Conservation (phyloP, 495 filamentous ascomycete genomes). For the Penicillium paxilli region DNA sequence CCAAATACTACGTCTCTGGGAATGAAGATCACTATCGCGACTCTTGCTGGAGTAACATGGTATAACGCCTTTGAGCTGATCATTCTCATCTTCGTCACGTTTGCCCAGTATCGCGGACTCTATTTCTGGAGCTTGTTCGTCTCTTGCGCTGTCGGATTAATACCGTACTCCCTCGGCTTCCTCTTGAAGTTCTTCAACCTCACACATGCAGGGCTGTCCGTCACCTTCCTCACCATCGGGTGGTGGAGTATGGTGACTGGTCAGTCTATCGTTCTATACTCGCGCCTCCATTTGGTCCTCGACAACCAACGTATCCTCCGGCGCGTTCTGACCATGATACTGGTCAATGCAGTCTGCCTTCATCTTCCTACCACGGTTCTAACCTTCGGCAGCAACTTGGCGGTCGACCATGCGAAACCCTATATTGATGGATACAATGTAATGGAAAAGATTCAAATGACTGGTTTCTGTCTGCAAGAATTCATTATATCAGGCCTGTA, state of each 20-base stretch:
- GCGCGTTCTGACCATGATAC: constrained; percentile 58
- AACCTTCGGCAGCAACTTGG: constrained; percentile 56
- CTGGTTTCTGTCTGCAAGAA: constrained; percentile 62
- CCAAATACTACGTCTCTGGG: constrained; percentile 21
- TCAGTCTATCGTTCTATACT: constrained; percentile 67
- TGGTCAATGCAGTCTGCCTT: constrained; percentile 52
- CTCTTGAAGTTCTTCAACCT: constrained; percentile 59
- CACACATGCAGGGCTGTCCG: constrained; percentile 39
- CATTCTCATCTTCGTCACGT: constrained; percentile 55
- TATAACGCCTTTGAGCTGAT: constrained; percentile 58
- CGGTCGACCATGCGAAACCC: constrained; percentile 5
- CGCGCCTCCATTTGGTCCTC: constrained; percentile 63
- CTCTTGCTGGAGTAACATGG: constrained; percentile 53
- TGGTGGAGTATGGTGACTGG: constrained; percentile 68
- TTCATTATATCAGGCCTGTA: constrained; percentile 61
- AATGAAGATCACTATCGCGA: constrained; percentile 52
- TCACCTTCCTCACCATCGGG: constrained; percentile 52
- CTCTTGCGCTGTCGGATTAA: constrained; percentile 53
- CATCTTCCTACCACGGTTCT: constrained; percentile 59
- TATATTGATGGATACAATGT: constrained; percentile 48
- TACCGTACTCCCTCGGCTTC: constrained; percentile 60
- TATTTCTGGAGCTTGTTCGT: constrained; percentile 61
- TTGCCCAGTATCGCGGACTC: constrained; percentile 50
- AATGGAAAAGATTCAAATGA: constrained; percentile 67
- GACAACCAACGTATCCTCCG: constrained; percentile 49